Percentiles rank a stretch among this genome's conserved stretches.
These are phyloP conservation scores for Phylloporus scabripes DNA, from an alignment of 768 basidiomycete species.

Conservation along the genomic window DNA sequence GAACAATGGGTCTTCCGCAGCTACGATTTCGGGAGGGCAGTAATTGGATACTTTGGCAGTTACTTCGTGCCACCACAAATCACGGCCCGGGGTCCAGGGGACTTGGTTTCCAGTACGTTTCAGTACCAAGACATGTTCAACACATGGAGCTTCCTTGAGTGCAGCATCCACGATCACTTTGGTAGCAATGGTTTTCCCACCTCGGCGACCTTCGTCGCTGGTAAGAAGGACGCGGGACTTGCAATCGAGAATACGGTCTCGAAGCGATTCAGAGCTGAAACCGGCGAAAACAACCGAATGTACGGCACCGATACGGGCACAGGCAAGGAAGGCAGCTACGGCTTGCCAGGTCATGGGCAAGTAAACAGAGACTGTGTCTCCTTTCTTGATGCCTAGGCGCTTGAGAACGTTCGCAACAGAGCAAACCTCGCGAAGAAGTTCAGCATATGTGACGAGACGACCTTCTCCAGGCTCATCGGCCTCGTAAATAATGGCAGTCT, in stretches of 20 bases:
- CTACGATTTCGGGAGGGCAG: slow-evolving; percentile 85
- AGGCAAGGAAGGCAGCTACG: slow-evolving; percentile 94
- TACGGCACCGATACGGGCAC: slow-evolving; percentile 92
- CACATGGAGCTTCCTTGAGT: slow-evolving; percentile 72
- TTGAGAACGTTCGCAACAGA: slow-evolving; percentile 89
- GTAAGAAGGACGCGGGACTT: slow-evolving; percentile 89
- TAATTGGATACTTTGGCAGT: slow-evolving; percentile 75
- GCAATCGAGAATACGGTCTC: slow-evolving; percentile 90
- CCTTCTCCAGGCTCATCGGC: slow-evolving; percentile 90
- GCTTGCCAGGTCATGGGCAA: slow-evolving; percentile 95
- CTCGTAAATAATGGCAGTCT: slow-evolving; percentile 97
- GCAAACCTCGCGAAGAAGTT: slow-evolving; percentile 89
- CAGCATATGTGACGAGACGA: slow-evolving; percentile 66
- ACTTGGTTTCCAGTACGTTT: slow-evolving; percentile 81
- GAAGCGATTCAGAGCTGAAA: slow-evolving; percentile 90
- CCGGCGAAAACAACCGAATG: slow-evolving; percentile 98
- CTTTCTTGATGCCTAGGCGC: slow-evolving; percentile 85
- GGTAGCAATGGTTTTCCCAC: slow-evolving; percentile 92
- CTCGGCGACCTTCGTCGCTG: slow-evolving; percentile 88
- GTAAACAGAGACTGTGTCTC: slow-evolving; percentile 91
- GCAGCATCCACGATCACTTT: slow-evolving; percentile 93
- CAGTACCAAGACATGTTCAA: slow-evolving; percentile 89
- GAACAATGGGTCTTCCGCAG: slow-evolving; percentile 93
- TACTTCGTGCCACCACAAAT: slow-evolving; percentile 98
- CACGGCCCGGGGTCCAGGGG: slow-evolving; percentile 76